Evolutionary conservation across 371 early-diverging fungal genomes (phyloP).

Genomic region (Parasitella parasitica): DNA sequence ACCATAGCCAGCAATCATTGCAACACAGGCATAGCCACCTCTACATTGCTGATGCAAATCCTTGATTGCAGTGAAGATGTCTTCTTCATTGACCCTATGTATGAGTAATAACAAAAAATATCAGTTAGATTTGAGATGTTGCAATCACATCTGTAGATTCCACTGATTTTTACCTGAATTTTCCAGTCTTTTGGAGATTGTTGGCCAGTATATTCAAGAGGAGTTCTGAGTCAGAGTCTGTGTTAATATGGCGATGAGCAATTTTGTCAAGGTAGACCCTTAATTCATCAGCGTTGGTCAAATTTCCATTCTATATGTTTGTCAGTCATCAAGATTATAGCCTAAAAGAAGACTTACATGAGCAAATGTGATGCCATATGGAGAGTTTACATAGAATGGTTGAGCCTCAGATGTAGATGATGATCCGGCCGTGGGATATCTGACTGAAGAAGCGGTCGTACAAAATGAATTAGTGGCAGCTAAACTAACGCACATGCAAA

Average conservation of each 20-base stretch:
- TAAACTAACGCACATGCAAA: not conserved
- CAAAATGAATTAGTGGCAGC: not conserved
- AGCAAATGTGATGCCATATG: constrained; percentile 93
- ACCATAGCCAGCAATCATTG: constrained; percentile 94
- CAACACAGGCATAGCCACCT: constrained; percentile 95
- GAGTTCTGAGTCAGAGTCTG: constrained; percentile 96
- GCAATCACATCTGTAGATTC: not conserved
- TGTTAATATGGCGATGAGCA: constrained; percentile 98
- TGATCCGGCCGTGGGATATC: constrained; percentile 97
- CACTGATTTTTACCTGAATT: constrained; percentile 65
- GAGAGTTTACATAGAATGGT: constrained; percentile 98
- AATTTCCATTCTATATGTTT: constrained; percentile 85
- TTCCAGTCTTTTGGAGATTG: constrained; percentile 90
- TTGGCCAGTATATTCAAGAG: constrained; percentile 94
- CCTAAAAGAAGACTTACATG: constrained; percentile 62
- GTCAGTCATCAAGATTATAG: not conserved
- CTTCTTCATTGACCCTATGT: constrained; percentile 89
- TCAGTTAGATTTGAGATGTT: not conserved
- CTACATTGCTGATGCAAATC: constrained; percentile 78
- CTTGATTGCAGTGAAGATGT: constrained; percentile 89
- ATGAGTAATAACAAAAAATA: not conserved
- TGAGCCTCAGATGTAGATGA: constrained; percentile 94
- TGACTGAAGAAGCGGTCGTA: constrained; percentile 55
- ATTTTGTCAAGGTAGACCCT: constrained; percentile 83
- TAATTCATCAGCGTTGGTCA: constrained; percentile 90